Evolutionary conservation across 768 basidiomycete species (phyloP).

Genomic region (Hypsizygus marmoreus): DNA sequence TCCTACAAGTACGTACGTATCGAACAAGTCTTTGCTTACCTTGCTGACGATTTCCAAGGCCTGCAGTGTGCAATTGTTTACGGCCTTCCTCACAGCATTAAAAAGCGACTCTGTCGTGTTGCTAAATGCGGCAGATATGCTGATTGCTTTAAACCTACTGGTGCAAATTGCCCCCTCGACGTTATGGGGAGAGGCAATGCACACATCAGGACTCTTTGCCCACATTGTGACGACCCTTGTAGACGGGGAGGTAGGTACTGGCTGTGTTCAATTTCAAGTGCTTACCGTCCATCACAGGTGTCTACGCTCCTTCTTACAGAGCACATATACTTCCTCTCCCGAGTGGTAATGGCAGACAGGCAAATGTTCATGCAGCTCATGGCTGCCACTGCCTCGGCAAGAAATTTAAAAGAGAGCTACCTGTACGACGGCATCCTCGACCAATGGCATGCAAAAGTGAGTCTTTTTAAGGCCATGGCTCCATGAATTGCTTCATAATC

Average conservation of each 20-base stretch:
- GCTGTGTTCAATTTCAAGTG: constrained; percentile 7
- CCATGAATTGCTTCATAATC: constrained; percentile 5
- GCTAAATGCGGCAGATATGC: constrained; percentile 62
- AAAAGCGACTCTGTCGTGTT: constrained; percentile 43
- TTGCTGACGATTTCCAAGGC: constrained; percentile 36
- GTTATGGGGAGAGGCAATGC: constrained; percentile 74
- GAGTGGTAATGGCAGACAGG: constrained; percentile 68
- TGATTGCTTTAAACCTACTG: constrained; percentile 60
- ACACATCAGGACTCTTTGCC: constrained; percentile 73
- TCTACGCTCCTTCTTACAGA: constrained; percentile 58
- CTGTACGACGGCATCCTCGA: constrained; percentile 71
- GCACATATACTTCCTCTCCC: constrained; percentile 71
- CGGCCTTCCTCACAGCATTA: constrained; percentile 54
- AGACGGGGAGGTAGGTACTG: constrained; percentile 64
- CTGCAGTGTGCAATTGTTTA: constrained; percentile 57
- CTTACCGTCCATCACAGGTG: constrained; percentile 28
- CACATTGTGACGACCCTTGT: constrained; percentile 58
- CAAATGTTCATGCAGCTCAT: constrained; percentile 74
- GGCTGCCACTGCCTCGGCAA: constrained; percentile 53
- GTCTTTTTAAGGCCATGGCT: constrained; percentile 17
- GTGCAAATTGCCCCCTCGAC: constrained; percentile 63
- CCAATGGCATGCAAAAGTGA: constrained; percentile 82
- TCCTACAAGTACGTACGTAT: constrained; percentile 60
- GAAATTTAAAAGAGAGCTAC: constrained; percentile 49
- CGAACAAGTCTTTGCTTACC: background rate